A percentile compares a stretch with the other conserved stretches of the same genome.
phyloP scores from a whole-genome alignment of 331 rosid species.

The Telfairia occidentalis region DNA sequence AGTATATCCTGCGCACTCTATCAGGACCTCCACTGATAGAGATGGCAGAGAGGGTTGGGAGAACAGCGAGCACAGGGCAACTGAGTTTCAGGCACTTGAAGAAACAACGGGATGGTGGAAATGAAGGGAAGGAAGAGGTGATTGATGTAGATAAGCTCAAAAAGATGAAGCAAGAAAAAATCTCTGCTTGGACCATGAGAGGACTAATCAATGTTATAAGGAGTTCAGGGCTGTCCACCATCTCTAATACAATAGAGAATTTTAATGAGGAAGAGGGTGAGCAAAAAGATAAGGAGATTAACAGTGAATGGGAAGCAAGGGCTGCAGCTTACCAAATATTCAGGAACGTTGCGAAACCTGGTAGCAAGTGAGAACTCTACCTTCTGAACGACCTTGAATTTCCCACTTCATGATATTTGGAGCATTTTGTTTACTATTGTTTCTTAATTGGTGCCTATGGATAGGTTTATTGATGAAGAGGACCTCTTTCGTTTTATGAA shows the following conservation, averaged over 20 bases:
- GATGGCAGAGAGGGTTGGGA: conserved; percentile 36
- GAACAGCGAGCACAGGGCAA: conserved; percentile 24
- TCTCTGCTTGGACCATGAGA: conserved; percentile 91
- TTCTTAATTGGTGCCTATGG: background rate
- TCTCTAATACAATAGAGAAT: conserved; percentile 32
- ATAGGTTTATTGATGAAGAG: conserved; percentile 64
- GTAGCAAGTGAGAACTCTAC: conserved; percentile 42
- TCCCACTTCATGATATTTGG: background rate
- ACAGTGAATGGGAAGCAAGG: conserved; percentile 70
- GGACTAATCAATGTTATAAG: conserved; percentile 55
- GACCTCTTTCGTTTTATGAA: conserved; percentile 64
- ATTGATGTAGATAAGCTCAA: conserved; percentile 75
- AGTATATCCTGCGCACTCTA: conserved; percentile 53
- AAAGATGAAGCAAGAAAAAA: conserved; percentile 55
- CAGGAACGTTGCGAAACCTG: conserved; percentile 53
- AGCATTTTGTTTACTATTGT: conserved; percentile 12
- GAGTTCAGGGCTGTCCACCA: conserved; percentile 58
- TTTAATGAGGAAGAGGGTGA: conserved; percentile 34
- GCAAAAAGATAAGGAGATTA: conserved; percentile 44
- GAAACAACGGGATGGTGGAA: conserved; percentile 26
- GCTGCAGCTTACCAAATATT: conserved; percentile 60
- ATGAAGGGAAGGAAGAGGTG: conserved; percentile 41
- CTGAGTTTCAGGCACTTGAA: conserved; percentile 41
- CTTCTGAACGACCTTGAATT: background rate
- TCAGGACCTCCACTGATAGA: conserved; percentile 75